Evolutionary conservation across 202 grass and related monocot genomes (phyloP), one percentile per base, ranked within the genome.

Genomic region (Miscanthus sacchariflorus): DNA sequence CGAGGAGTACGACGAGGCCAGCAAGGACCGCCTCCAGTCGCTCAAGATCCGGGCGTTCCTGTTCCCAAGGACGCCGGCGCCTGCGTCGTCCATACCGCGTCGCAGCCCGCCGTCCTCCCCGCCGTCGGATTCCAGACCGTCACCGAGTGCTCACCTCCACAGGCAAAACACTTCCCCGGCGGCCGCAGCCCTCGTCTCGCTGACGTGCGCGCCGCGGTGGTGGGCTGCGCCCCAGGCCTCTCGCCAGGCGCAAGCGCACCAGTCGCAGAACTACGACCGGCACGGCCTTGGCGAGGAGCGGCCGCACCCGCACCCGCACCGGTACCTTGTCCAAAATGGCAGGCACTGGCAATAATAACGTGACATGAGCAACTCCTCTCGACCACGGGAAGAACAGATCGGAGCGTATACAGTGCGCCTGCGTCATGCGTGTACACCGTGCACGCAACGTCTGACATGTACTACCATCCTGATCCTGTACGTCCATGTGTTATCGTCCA

Each of bases 11-110:
- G 87, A 95, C n/a, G 73, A 59, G 0, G 91, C 88, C 13, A 86
- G 70, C 44, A 77, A 82, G 12, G 90, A 86, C 17, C 75, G 75
- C 1, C 46, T 85, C 23, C 76, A 76, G 33, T 86, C 44, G 27
- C 79, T 89, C 54, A 98, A 95, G 81, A 87, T 98, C 74, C 88
- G 95, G 7, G 88, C 90, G 6, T 98, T 98, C 81, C 71, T 98
- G 50, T 85, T 89, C 84, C 90, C 73, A 10, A 68, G 84, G 74
- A 19, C 67, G 15, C 11, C 56, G 4, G 23, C 79, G 7, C 5
- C 72, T 11, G 72, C 63, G 19, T 48, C 27, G 15, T 5, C 70
- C 46, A 14, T 48, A 5, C 24, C 72, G 25, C 25, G 24, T 4
- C 0, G 45, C 5, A 46, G 25, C 61, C 4, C 59, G 10, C 7